A percentile compares a stretch with the other conserved stretches of the same genome.
These are phyloP conservation scores for Ophiostoma montium DNA, from an alignment of 2,329 filamentous ascomycete species.

Conservation along the genomic window DNA sequence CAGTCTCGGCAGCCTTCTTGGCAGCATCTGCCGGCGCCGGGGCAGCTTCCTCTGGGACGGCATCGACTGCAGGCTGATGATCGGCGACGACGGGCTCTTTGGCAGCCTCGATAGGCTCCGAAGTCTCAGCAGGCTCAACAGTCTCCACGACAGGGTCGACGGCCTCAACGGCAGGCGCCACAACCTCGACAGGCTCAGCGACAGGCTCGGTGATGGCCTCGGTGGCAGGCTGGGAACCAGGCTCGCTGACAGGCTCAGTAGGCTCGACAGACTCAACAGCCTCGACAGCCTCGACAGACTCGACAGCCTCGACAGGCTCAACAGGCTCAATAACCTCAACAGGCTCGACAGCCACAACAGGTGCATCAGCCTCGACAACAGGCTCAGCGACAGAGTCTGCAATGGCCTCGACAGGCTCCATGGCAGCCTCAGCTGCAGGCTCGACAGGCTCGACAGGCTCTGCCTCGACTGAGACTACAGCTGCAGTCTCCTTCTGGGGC, in stretches of 20 bases:
- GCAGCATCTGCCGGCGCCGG: background rate
- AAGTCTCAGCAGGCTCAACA: background rate
- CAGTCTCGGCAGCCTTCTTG: background rate
- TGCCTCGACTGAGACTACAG: no score
- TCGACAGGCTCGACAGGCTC: background rate
- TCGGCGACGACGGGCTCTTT: background rate
- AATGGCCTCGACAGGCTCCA: background rate
- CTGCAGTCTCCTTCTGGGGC: background rate
- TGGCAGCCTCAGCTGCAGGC: background rate
- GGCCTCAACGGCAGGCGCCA: background rate
- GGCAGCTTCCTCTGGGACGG: no score
- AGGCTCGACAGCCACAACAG: background rate
- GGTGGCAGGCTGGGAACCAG: background rate
- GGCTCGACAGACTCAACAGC: background rate
- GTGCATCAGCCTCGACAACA: background rate
- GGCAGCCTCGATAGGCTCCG: no score
- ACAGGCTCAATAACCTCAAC: background rate
- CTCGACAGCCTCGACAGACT: background rate
- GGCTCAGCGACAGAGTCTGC: background rate
- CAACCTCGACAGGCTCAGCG: background rate
- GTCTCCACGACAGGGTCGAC: no score
- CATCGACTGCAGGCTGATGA: no score
- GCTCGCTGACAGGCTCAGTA: no score
- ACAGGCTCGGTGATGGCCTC: no score
- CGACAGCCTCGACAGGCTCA: background rate